Percentiles rank a stretch among this genome's conserved stretches.
These are phyloP conservation scores for Coleophoma cylindrospora DNA, from an alignment of 2,329 filamentous ascomycete genomes.

Conservation along the genomic window DNA sequence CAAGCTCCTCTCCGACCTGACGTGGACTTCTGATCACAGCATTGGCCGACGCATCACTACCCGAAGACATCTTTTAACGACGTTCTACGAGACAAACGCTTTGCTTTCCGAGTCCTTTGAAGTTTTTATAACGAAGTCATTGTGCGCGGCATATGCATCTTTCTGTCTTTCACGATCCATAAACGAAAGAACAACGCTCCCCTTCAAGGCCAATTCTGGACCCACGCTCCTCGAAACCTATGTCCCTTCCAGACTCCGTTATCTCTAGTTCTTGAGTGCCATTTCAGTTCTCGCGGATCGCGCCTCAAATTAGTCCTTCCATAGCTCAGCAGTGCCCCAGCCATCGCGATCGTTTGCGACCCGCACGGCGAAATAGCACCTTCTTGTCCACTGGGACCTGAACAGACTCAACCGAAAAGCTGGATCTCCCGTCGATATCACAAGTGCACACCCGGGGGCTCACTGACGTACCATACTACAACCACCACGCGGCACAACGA, in stretches of 20 bases:
- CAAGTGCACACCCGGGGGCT: constrained; percentile 77
- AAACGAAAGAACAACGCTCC: constrained; percentile 12
- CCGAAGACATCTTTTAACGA: constrained; percentile 31
- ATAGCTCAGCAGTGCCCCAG: too few species aligned
- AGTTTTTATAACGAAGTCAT: constrained; percentile 20
- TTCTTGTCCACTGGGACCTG: constrained; percentile 25
- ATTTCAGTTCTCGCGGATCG: too few species aligned
- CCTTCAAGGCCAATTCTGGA: too few species aligned
- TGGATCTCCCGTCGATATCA: constrained; percentile 87
- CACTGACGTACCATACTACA: constrained; percentile 67
- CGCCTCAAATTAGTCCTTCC: too few species aligned
- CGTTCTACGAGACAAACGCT: constrained; percentile 37
- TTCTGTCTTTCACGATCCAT: constrained; percentile 19
- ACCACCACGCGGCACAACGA: constrained; percentile 58
- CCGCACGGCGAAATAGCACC: constrained; percentile 3
- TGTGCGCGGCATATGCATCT: constrained; percentile 20
- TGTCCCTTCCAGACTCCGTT: too few species aligned
- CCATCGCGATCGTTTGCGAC: too few species aligned
- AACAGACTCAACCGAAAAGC: constrained; percentile 66
- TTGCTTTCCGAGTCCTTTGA: constrained; percentile 21
- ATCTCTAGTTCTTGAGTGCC: too few species aligned
- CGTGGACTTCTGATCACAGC: constrained; percentile 27
- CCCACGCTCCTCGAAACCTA: too few species aligned
- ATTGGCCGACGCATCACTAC: constrained; percentile 24
- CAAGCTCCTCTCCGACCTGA: constrained; percentile 19